These are phyloP conservation scores for Drosera spatulata DNA, from an alignment of 179 eudicot genomes.

Conservation along the genomic window DNA sequence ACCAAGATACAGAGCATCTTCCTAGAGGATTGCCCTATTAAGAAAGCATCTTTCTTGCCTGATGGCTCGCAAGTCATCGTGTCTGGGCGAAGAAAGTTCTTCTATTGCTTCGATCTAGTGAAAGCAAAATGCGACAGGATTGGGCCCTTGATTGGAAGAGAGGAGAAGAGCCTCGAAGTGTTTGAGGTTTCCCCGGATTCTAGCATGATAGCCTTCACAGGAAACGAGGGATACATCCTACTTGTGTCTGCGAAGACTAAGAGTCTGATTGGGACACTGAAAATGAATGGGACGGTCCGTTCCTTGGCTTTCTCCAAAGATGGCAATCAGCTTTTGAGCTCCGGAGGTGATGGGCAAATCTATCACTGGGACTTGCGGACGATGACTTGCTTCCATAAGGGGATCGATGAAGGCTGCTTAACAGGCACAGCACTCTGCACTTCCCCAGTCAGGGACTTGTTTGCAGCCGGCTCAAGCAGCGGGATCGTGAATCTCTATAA, in stretches of 20 bases:
- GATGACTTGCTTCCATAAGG: conserved; percentile 69
- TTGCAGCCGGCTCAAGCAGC: conserved; percentile 76
- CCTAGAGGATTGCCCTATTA: conserved; percentile 71
- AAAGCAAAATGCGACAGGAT: conserved; percentile 59
- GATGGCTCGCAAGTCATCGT: conserved; percentile 82
- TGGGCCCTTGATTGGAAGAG: conserved; percentile 82
- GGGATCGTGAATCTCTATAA: conserved; percentile 83
- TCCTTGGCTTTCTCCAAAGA: conserved; percentile 57
- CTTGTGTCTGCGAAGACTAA: conserved; percentile 77
- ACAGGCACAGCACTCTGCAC: conserved; percentile 57
- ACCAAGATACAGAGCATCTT: conserved; percentile 23
- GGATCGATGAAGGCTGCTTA: conserved; percentile 60
- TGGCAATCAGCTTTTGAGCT: conserved; percentile 60
- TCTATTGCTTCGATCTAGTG: conserved; percentile 66
- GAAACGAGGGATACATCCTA: conserved; percentile 82
- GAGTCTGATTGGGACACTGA: conserved; percentile 74
- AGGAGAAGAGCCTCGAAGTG: conserved; percentile 75
- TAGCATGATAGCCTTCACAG: conserved; percentile 68
- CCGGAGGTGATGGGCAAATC: conserved; percentile 86
- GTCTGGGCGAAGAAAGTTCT: conserved; percentile 81
- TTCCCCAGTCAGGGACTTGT: conserved; percentile 55
- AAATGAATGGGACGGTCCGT: conserved; percentile 87
- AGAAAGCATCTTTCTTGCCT: conserved; percentile 66
- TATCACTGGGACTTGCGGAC: conserved; percentile 90
- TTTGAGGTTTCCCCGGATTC: conserved; percentile 96